Evolutionary conservation across 2,329 filamentous ascomycete species (phyloP).

Genomic region (Arthrinium phaeospermum): DNA sequence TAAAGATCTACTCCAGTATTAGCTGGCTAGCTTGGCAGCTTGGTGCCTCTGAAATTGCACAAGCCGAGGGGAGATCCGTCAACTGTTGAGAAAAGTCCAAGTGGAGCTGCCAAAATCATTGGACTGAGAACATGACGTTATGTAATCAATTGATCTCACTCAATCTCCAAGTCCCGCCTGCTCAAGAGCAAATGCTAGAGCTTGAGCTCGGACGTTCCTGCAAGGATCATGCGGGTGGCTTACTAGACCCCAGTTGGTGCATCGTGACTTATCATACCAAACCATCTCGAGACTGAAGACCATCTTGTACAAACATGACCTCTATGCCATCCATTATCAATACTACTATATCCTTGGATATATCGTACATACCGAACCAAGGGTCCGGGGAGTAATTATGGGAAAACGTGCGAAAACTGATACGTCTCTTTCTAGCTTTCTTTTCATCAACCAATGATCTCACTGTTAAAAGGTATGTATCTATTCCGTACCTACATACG

Average conservation of each 20-base stretch:
- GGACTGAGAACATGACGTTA: not conserved
- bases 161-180: not conserved
- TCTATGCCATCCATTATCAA: not conserved
- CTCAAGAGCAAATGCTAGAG: not conserved
- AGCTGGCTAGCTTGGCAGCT: not conserved
- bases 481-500: no score
- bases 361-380: not conserved
- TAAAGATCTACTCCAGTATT: not conserved
- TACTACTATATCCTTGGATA: not conserved
- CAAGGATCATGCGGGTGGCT: not conserved
- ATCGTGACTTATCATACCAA: not conserved
- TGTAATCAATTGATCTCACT: not conserved
- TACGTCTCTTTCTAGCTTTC: not conserved
- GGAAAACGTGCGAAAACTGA: not conserved
- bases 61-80: slow-evolving; percentile 1
- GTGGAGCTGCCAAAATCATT: not conserved
- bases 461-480: no score
- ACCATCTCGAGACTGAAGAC: not conserved
- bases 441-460: not conserved
- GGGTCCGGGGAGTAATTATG: not conserved
- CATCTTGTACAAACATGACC: not conserved
- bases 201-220: not conserved
- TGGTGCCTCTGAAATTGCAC: not conserved
- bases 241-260: not conserved
- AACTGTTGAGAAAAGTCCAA: not conserved